phyloP scores from a whole-genome alignment of 1,284 basidiomycete species.

The Tilletia indica region DNA sequence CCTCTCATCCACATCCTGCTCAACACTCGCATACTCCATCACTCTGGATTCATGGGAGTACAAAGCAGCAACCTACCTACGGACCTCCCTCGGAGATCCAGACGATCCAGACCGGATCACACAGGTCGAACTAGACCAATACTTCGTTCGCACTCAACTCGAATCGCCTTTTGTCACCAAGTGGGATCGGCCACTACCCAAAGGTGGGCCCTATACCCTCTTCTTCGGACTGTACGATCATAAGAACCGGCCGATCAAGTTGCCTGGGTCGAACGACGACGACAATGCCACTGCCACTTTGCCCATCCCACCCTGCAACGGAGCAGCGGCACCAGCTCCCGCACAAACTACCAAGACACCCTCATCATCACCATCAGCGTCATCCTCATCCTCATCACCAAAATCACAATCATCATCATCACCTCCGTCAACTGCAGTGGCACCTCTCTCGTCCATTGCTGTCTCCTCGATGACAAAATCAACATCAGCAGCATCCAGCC shows the following conservation, averaged over 20 bases:
- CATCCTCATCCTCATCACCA: background rate
- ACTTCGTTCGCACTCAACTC: background rate
- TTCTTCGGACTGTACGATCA: conserved; percentile 16
- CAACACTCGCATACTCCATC: conserved; percentile 8
- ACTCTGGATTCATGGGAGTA: conserved; percentile 9
- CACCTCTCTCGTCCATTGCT: too few relatives aligned
- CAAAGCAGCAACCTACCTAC: conserved; percentile 2
- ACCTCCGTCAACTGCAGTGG: background rate
- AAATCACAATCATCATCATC: background rate
- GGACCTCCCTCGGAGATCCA: conserved; percentile 1
- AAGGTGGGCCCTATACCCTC: conserved; percentile 4
- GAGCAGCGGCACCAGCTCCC: background rate
- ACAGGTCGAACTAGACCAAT: background rate
- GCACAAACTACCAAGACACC: background rate
- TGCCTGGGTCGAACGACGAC: background rate
- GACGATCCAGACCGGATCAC: conserved; percentile 1
- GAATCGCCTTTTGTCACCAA: conserved; percentile 2
- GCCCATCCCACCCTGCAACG: conserved; percentile 13
- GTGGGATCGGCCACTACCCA: background rate
- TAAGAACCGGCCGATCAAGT: background rate
- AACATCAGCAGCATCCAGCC: too few relatives aligned
- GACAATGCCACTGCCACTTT: conserved; percentile 4
- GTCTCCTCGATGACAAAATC: too few relatives aligned
- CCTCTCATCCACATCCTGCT: conserved; percentile 1
- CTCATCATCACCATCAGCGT: background rate